phyloP scores from a whole-genome alignment of 192 early-diverging fungal genomes.

The Dissophora globulifera region DNA sequence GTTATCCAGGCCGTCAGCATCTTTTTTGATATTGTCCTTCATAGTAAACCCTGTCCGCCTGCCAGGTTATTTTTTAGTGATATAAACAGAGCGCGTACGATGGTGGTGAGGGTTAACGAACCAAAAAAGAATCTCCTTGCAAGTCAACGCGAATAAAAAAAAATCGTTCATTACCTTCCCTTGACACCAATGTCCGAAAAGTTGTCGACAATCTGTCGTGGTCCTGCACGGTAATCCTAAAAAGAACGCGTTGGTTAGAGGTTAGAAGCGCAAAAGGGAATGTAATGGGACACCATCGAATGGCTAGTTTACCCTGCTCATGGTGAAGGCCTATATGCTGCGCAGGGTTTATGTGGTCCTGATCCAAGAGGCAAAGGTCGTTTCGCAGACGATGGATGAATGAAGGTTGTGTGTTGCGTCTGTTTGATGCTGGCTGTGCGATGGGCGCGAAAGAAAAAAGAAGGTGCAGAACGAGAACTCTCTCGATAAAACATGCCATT shows the following conservation, averaged over 20 bases:
- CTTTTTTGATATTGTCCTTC: conserved; percentile 47
- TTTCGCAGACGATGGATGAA: too few species aligned
- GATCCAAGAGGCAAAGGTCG: too few species aligned
- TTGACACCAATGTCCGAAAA: conserved; percentile 40
- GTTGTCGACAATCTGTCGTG: background rate
- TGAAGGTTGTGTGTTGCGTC: too few species aligned
- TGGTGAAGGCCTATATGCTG: background rate
- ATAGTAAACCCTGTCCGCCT: conserved; percentile 50
- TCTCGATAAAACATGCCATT: too few species aligned
- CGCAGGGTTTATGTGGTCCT: too few species aligned
- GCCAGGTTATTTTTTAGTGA: background rate
- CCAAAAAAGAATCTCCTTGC: background rate
- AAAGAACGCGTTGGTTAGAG: too few species aligned
- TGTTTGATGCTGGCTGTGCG: too few species aligned
- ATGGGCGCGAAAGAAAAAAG: too few species aligned
- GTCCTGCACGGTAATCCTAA: conserved; percentile 18
- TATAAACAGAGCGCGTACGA: background rate
- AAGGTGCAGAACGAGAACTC: too few species aligned
- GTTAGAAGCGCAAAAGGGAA: too few species aligned
- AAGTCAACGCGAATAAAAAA: too few species aligned
- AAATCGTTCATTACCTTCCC: conserved; percentile 43
- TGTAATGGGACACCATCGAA: background rate
- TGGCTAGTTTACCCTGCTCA: conserved; percentile 15
- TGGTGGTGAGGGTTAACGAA: background rate
- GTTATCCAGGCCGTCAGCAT: conserved; percentile 45